Conservation (phyloP, 768 basidiomycete species). For the Russula emetica region DNA sequence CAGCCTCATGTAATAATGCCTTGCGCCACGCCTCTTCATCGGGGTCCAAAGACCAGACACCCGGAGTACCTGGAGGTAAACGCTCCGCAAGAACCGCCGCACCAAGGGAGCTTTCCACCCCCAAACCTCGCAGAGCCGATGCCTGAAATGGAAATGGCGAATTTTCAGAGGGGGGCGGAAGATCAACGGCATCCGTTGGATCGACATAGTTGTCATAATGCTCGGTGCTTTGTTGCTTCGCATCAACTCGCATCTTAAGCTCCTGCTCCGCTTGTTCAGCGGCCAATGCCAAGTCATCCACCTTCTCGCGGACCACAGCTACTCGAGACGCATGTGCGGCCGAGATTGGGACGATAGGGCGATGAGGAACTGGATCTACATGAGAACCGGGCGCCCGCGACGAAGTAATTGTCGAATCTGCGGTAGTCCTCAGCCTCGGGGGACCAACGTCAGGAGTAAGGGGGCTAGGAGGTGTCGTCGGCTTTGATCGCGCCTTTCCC, state of each 20-base stretch:
- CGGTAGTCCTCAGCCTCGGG: slow-evolving; percentile 29
- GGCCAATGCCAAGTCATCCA: slow-evolving; percentile 64
- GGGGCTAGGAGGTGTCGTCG: slow-evolving; percentile 43
- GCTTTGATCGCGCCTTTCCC: slow-evolving; percentile 63
- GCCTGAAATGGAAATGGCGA: slow-evolving; percentile 75
- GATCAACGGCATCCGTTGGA: slow-evolving; percentile 78
- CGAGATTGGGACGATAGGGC: slow-evolving; percentile 27
- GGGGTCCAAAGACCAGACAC: slow-evolving; percentile 49
- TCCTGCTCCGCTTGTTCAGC: slow-evolving; percentile 75
- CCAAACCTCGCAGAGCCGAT: slow-evolving; percentile 66
- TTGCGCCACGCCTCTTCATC: slow-evolving; percentile 71
- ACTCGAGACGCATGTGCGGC: slow-evolving; percentile 41
- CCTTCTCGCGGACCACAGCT: slow-evolving; percentile 78
- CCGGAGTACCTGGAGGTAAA: slow-evolving; percentile 62
- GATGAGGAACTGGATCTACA: slow-evolving; percentile 23
- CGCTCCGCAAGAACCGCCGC: slow-evolving; percentile 72
- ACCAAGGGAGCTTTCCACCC: slow-evolving; percentile 69
- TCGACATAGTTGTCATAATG: slow-evolving; percentile 63
- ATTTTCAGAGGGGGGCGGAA: slow-evolving; percentile 62
- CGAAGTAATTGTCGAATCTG: slow-evolving; percentile 26
- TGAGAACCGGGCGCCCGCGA: slow-evolving; percentile 27
- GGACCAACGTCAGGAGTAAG: slow-evolving; percentile 36
- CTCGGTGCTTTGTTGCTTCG: slow-evolving; percentile 42
- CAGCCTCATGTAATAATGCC: slow-evolving; percentile 70
- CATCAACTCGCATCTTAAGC: slow-evolving; percentile 51